Percentiles rank a stretch among this genome's conserved stretches.
Conservation (phyloP, 257 asterid genomes). For the Nicotiana noctiflora region DNA sequence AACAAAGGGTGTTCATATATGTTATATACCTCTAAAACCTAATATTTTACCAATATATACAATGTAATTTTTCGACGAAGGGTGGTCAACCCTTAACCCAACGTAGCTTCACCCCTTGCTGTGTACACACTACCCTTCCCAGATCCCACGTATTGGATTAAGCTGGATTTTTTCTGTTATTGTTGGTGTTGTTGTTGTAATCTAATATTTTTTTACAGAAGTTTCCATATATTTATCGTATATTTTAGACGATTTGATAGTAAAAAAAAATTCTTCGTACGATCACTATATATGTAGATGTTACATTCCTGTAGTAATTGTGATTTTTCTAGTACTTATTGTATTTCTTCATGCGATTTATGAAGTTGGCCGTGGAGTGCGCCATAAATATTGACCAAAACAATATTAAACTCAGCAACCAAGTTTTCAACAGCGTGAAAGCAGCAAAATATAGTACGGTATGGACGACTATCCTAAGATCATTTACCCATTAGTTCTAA, state of each 20-base stretch:
- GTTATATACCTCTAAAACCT: no score
- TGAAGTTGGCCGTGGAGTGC: slow-evolving; percentile 63
- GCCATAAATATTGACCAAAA: slow-evolving; percentile 30
- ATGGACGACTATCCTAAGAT: not conserved
- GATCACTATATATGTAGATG: not conserved
- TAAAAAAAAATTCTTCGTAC: not conserved
- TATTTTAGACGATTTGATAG: not conserved
- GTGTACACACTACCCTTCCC: no score
- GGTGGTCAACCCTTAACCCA: no score
- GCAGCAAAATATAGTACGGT: slow-evolving; percentile 30
- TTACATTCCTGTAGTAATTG: not conserved
- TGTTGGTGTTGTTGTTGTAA: no score
- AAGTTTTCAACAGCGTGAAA: slow-evolving; percentile 20
- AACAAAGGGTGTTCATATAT: no score
- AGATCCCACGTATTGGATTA: no score
- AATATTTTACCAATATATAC: no score
- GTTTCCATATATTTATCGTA: not conserved
- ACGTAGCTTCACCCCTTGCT: no score
- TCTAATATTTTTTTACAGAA: not conserved
- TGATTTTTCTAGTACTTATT: not conserved
- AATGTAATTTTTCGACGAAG: no score
- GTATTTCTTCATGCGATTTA: not conserved
- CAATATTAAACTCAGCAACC: slow-evolving; percentile 23
- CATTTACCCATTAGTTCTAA: not conserved
- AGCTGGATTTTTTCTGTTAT: no score